phyloP scores from a whole-genome alignment of 108 stramenopile species.

The Nitzschia inconspicua region DNA sequence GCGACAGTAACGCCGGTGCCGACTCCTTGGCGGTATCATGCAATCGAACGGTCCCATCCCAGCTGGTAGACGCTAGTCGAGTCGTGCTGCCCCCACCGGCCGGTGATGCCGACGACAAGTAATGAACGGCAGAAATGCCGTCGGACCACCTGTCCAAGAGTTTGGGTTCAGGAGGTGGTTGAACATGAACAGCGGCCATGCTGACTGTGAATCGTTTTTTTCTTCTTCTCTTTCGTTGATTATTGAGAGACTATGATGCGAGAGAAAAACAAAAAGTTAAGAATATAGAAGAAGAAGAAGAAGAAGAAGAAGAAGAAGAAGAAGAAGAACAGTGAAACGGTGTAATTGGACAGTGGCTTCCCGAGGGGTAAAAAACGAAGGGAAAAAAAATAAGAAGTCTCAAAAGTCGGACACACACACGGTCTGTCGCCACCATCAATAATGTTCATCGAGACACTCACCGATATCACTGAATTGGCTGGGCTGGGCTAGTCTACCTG shows the following conservation, averaged over 20 bases:
- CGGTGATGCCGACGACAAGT: slow-evolving; percentile 20
- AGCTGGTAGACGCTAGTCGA: slow-evolving; percentile 59
- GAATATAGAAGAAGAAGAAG: too few species aligned
- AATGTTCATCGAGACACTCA: too few species aligned
- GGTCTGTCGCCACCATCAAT: too few species aligned
- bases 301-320: too few species aligned
- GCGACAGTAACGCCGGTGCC: slow-evolving; percentile 16
- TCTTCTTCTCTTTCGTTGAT: neutral
- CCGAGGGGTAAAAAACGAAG: too few species aligned
- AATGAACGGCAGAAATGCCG: slow-evolving; percentile 69
- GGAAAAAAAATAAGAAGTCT: neutral
- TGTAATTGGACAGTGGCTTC: too few species aligned
- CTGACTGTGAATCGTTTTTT: neutral
- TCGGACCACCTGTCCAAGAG: slow-evolving; percentile 68
- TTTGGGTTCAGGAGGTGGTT: slow-evolving; percentile 52
- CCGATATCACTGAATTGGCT: too few species aligned
- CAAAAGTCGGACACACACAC: neutral
- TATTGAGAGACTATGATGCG: too few species aligned
- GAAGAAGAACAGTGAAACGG: too few species aligned
- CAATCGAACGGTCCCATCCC: slow-evolving; percentile 74
- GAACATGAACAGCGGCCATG: slow-evolving; percentile 1
- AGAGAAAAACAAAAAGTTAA: too few species aligned
- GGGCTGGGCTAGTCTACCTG: too few species aligned
- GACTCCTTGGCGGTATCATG: slow-evolving; percentile 47
- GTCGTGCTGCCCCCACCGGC: neutral